Conservation (phyloP, 257 asterid species). For the Ehretia macrophylla region DNA sequence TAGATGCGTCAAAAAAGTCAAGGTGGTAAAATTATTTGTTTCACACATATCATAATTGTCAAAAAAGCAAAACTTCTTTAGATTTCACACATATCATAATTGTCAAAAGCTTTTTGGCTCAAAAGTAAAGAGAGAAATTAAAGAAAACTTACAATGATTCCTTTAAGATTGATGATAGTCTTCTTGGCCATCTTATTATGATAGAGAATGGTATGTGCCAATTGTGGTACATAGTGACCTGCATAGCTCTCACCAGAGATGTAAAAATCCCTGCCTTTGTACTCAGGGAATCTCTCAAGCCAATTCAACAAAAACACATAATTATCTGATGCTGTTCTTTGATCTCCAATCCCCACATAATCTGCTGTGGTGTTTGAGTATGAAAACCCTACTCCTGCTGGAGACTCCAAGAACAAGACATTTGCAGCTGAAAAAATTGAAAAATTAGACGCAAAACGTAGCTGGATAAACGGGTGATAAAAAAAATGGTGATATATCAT, state of each 20-base stretch:
- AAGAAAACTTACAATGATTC: constrained; percentile 54
- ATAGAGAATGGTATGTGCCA: constrained; percentile 54
- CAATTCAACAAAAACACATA: constrained; percentile 55
- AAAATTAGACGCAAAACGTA: background rate
- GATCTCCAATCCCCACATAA: constrained; percentile 39
- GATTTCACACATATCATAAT: too few relatives aligned
- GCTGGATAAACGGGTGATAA: too few relatives aligned
- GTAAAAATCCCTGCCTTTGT: constrained; percentile 48
- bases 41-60: too few relatives aligned
- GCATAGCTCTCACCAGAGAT: constrained; percentile 80
- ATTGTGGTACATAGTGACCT: constrained; percentile 74
- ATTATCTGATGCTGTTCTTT: constrained; percentile 51
- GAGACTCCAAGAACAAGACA: constrained; percentile 73
- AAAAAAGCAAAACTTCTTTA: too few relatives aligned
- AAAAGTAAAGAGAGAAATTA: background rate
- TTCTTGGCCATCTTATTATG: constrained; percentile 44
- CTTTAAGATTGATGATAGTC: constrained; percentile 63
- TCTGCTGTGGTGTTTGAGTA: constrained; percentile 64
- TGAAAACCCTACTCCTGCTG: constrained; percentile 89
- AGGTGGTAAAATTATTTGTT: too few relatives aligned
- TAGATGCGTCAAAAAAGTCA: background rate
- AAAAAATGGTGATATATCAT: too few relatives aligned
- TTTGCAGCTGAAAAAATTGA: constrained; percentile 49
- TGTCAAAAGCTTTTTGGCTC: too few relatives aligned
- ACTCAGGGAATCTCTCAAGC: constrained; percentile 73